Conservation (phyloP, 495 filamentous ascomycete genomes). For the Clohesyomyces aquaticus region DNA sequence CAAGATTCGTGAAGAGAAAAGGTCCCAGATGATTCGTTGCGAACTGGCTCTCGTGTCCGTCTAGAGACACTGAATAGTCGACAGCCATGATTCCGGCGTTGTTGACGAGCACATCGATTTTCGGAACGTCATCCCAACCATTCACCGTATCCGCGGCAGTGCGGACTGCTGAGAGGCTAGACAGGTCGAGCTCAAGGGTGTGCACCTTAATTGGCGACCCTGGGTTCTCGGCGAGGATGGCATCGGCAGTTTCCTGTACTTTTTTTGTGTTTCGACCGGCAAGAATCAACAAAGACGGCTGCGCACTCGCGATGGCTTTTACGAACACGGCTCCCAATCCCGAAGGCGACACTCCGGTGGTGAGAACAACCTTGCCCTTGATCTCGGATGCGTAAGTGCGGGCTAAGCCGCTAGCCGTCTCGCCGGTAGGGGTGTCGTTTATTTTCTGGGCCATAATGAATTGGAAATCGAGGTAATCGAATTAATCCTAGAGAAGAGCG, state of each 20-base stretch:
- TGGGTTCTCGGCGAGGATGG: neutral
- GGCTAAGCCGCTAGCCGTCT: too few relatives aligned
- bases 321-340: neutral
- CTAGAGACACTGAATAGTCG: neutral
- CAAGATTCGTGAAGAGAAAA: neutral
- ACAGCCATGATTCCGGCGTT: neutral
- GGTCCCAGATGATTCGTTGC: neutral
- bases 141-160: neutral
- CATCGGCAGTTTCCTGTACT: neutral
- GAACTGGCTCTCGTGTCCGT: neutral
- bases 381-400: too few relatives aligned
- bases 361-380: too few relatives aligned
- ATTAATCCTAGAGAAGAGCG: too few relatives aligned
- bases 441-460: too few relatives aligned
- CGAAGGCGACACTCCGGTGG: neutral
- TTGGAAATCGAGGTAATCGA: too few relatives aligned
- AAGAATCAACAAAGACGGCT: neutral
- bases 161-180: neutral
- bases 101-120: conserved; percentile 3
- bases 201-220: neutral
- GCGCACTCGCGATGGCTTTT: neutral
- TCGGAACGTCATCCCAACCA: too few relatives aligned
- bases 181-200: neutral
- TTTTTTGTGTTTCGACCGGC: neutral
- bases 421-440: too few relatives aligned